Percentiles rank a stretch among this genome's conserved stretches.
These are phyloP conservation scores for Trichosporon coremiiforme DNA, from an alignment of 1,284 basidiomycete genomes.

Conservation along the genomic window DNA sequence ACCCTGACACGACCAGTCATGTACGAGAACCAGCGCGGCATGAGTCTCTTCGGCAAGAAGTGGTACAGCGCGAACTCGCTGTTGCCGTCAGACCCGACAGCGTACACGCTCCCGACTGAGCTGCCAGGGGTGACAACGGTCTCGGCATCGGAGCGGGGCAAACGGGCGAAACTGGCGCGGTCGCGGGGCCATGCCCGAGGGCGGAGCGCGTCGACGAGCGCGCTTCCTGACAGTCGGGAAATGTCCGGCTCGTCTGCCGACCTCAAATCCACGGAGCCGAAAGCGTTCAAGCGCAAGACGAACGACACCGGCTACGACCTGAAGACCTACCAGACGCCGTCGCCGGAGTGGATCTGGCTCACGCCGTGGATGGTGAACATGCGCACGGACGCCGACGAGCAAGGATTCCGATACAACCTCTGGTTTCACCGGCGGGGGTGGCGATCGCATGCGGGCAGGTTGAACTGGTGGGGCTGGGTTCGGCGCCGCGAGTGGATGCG, in stretches of 20 bases:
- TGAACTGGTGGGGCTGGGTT: slow-evolving; percentile 56
- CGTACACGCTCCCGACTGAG: slow-evolving; percentile 45
- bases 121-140: slow-evolving; percentile 30
- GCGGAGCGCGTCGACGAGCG: slow-evolving; percentile 10
- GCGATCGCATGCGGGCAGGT: slow-evolving; percentile 41
- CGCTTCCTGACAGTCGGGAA: not conserved
- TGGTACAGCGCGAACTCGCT: slow-evolving; percentile 51
- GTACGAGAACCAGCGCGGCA: slow-evolving; percentile 57
- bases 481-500: slow-evolving; percentile 54
- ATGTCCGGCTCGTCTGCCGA: not conserved
- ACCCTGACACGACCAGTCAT: slow-evolving; percentile 40
- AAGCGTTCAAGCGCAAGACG: slow-evolving; percentile 26
- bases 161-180: not conserved
- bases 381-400: slow-evolving; percentile 54
- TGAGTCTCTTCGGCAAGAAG: slow-evolving; percentile 51
- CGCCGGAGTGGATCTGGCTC: slow-evolving; percentile 53
- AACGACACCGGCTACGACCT: slow-evolving; percentile 54
- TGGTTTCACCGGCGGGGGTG: slow-evolving; percentile 51
- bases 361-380: slow-evolving; percentile 57
- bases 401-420: slow-evolving; percentile 56
- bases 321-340: slow-evolving; percentile 50
- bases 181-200: not conserved
- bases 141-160: slow-evolving; percentile 11
- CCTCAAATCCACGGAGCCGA: not conserved
- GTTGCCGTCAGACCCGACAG: slow-evolving; percentile 52